These are phyloP conservation scores for Fusarium verticillioides DNA, from an alignment of 2,329 filamentous ascomycete species.

Conservation along the genomic window DNA sequence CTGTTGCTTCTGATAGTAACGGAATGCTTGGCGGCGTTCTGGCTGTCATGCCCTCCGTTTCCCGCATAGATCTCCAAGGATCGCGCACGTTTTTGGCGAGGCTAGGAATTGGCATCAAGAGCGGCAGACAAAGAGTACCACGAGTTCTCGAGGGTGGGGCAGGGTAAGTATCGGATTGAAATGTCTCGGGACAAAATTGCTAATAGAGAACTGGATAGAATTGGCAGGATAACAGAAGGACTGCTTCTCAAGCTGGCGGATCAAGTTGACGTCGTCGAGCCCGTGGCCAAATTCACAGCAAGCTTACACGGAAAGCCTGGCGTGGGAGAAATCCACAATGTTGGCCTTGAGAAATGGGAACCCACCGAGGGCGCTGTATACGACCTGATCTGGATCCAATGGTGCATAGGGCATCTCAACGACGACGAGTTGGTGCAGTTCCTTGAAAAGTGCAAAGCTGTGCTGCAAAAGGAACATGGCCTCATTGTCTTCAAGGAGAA, in stretches of 20 bases:
- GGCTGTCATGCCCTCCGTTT: conserved; percentile 70
- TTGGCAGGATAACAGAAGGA: conserved; percentile 83
- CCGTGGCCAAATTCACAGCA: conserved; percentile 82
- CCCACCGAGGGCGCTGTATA: conserved; percentile 65
- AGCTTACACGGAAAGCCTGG: conserved; percentile 68
- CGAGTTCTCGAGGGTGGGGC: conserved; percentile 53
- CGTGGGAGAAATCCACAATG: conserved; percentile 72
- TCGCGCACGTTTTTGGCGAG: conserved; percentile 77
- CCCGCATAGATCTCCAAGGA: conserved; percentile 74
- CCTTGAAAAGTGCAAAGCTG: conserved; percentile 68
- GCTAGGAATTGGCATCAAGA: conserved; percentile 59
- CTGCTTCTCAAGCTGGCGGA: conserved; percentile 77
- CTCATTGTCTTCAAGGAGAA: conserved; percentile 72
- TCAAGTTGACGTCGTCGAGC: conserved; percentile 85
- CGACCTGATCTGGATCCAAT: conserved; percentile 89
- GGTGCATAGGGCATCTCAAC: conserved; percentile 86
- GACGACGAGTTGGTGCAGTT: conserved; percentile 78
- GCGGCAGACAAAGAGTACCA: conserved; percentile 45
- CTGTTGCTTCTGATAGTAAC: conserved; percentile 59
- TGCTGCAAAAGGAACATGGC: conserved; percentile 41
- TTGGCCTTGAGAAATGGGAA: conserved; percentile 79
- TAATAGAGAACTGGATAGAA: conserved; percentile 57
- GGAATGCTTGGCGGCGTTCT: conserved; percentile 93
- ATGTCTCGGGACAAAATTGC: no score
- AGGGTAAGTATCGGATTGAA: conserved; percentile 43